Percentiles rank a stretch among this genome's conserved stretches.
Conservation (phyloP, 2,329 filamentous ascomycete species). For the Pseudogymnoascus sp. region DNA sequence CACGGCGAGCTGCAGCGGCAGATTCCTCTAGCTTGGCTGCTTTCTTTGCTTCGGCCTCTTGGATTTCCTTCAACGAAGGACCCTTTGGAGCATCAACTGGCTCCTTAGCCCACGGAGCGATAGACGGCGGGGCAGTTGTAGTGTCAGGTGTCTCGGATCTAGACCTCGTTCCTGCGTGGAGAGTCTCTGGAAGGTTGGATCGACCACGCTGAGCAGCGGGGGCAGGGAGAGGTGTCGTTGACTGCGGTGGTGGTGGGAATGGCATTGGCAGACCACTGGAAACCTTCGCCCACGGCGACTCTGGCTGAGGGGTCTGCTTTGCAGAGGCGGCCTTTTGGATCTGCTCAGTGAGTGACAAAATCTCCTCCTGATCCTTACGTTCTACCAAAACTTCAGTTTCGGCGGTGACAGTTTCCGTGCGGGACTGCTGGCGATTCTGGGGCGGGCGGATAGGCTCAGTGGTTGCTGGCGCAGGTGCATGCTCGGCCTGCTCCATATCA, state of each 20-base stretch:
- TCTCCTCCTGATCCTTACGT: conserved; percentile 32
- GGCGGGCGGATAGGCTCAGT: conserved; percentile 23
- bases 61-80: conserved; percentile 91
- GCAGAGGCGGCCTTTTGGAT: conserved; percentile 67
- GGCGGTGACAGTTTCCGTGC: conserved; percentile 17
- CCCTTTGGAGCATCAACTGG: conserved; percentile 67
- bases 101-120: conserved; percentile 95
- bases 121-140: conserved; percentile 51
- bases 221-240: conserved; percentile 75
- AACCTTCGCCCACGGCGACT: conserved; percentile 52
- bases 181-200: conserved; percentile 73
- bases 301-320: conserved; percentile 44
- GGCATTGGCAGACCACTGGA: conserved; percentile 69
- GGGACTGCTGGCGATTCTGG: conserved; percentile 18
- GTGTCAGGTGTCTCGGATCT: conserved; percentile 68
- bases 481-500: conserved; percentile 43
- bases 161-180: conserved; percentile 47
- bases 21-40: conserved; percentile 82
- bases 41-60: conserved; percentile 89
- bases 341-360: conserved; percentile 72
- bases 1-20: conserved; percentile 69
- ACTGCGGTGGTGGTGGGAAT: conserved; percentile 60
- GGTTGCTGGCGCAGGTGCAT: conserved; percentile 27
- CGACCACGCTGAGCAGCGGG: conserved; percentile 79
- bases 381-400: conserved; percentile 10